Percentiles rank a stretch among this genome's conserved stretches.
Conservation (phyloP, 805 yeast species). For the Monosporozyma siamensis region DNA sequence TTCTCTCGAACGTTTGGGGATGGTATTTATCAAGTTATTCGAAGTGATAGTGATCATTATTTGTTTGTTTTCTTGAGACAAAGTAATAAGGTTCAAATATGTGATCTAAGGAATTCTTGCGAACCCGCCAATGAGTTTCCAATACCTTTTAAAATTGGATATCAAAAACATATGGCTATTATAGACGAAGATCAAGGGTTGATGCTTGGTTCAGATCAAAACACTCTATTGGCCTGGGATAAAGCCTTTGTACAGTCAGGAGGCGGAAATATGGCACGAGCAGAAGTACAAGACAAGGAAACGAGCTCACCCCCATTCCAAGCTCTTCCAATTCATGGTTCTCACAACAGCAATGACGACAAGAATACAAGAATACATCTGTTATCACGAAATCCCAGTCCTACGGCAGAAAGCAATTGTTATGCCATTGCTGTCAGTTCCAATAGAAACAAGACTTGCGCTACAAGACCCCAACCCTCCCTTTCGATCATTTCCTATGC, state of each 20-base stretch:
- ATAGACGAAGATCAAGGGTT: constrained; percentile 16
- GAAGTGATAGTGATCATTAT: constrained; percentile 31
- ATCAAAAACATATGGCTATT: constrained; percentile 21
- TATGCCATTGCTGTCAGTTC: not conserved
- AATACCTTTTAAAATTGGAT: constrained; percentile 17
- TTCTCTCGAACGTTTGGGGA: constrained; percentile 12
- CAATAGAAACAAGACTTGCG: not conserved
- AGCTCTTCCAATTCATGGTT: too few relatives aligned
- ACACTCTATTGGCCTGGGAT: constrained; percentile 19
- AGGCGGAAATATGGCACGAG: too few relatives aligned
- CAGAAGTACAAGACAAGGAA: not conserved
- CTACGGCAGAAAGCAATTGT: not conserved
- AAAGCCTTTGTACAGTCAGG: constrained; percentile 23
- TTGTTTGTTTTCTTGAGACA: constrained; percentile 29
- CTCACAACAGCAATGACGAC: too few relatives aligned
- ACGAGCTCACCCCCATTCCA: too few relatives aligned
- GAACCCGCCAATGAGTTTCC: constrained; percentile 10
- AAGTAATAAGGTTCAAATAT: constrained; percentile 23
- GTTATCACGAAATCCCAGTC: not conserved
- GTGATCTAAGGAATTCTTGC: constrained; percentile 27
- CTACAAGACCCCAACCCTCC: too few relatives aligned
- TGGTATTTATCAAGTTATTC: constrained; percentile 32
- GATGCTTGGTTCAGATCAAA: constrained; percentile 18
- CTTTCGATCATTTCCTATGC: too few relatives aligned
- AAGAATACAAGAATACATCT: not conserved